Evolutionary conservation across 345 rosid genomes (phyloP).

Genomic region (Turnera subulata): DNA sequence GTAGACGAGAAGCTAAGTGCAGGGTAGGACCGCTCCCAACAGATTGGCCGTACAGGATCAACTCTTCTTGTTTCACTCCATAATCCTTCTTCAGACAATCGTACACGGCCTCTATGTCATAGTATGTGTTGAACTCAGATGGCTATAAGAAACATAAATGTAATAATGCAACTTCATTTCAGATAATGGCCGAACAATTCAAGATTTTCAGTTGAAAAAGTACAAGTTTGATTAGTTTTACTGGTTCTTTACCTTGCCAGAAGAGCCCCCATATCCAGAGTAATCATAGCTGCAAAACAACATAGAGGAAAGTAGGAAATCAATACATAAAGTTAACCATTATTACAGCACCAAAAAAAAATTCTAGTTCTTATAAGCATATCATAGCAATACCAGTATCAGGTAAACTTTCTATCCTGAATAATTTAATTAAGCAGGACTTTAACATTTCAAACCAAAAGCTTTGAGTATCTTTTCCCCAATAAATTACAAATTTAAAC

Average conservation of each 20-base stretch:
- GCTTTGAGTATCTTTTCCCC: too few relatives aligned
- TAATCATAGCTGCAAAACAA: conserved; percentile 76
- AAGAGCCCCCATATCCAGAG: conserved; percentile 98
- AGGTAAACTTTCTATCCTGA: neutral
- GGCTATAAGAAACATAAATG: conserved; percentile 45
- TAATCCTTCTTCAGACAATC: conserved; percentile 72
- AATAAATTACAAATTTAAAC: too few relatives aligned
- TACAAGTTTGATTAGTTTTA: neutral
- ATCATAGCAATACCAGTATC: neutral
- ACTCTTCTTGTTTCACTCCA: conserved; percentile 67
- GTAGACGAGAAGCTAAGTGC: conserved; percentile 72
- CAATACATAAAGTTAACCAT: too few relatives aligned
- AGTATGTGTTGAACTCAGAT: conserved; percentile 85
- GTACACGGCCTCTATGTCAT: conserved; percentile 89
- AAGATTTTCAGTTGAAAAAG: neutral
- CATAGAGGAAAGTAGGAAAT: neutral
- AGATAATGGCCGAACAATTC: neutral
- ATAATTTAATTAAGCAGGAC: neutral
- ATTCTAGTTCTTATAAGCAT: neutral
- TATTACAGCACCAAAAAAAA: neutral
- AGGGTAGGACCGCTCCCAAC: conserved; percentile 97
- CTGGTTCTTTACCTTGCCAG: conserved; percentile 72
- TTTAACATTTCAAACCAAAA: neutral
- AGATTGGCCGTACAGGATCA: conserved; percentile 90
- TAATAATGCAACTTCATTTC: conserved; percentile 20